These are phyloP conservation scores for Vickermania spadyakhi DNA, from an alignment of 208 protist genomes.

Conservation along the genomic window DNA sequence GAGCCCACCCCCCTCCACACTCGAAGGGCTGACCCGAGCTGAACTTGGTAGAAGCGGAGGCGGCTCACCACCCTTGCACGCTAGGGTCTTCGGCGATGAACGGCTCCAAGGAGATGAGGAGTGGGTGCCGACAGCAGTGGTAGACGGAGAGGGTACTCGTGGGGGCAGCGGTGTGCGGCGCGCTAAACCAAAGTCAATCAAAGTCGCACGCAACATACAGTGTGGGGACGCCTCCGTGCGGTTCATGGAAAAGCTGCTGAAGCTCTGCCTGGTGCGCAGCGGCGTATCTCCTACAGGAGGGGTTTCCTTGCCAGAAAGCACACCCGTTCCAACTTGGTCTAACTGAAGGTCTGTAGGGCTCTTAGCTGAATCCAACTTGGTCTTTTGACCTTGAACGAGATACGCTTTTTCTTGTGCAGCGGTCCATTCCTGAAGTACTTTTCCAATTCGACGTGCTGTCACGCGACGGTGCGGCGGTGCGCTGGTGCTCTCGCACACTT, in stretches of 20 bases:
- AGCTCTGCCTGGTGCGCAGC: neutral
- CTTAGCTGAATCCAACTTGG: no score
- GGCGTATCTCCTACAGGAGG: neutral
- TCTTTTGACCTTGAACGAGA: no score
- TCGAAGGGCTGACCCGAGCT: no score
- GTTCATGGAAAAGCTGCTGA: neutral
- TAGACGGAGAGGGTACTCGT: no score
- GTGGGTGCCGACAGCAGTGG: neutral
- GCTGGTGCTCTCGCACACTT: neutral
- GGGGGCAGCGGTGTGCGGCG: neutral
- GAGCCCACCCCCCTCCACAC: no score
- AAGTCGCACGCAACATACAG: neutral
- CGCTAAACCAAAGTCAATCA: constrained; percentile 5
- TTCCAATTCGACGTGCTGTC: neutral
- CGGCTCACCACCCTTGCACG: no score
- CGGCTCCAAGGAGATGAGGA: neutral
- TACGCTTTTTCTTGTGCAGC: neutral
- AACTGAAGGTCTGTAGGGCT: no score
- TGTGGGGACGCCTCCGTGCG: neutral
- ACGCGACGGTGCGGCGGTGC: neutral
- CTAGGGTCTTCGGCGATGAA: no score
- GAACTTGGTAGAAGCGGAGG: no score
- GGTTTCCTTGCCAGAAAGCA: neutral
- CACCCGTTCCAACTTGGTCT: neutral
- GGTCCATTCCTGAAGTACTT: neutral